These are phyloP conservation scores for Aspergillus coremiiformis DNA, from an alignment of 495 filamentous ascomycete genomes.

Conservation along the genomic window DNA sequence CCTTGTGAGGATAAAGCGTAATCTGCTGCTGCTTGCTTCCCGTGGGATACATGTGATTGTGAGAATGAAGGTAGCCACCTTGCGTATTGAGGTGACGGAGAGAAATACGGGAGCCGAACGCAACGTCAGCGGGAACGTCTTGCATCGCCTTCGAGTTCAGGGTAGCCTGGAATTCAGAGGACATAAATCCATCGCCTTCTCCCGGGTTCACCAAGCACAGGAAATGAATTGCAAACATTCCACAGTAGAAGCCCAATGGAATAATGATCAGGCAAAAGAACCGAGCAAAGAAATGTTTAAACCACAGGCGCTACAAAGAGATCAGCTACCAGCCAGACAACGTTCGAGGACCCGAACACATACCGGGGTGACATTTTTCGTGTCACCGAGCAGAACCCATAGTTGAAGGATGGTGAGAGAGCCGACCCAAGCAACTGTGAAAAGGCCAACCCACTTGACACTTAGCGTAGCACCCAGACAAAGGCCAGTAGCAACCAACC, in stretches of 20 bases:
- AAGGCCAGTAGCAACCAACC: conserved; percentile 80
- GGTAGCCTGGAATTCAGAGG: conserved; percentile 96
- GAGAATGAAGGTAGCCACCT: conserved; percentile 94
- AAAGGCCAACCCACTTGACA: conserved; percentile 98
- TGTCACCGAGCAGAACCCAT: conserved; percentile 88
- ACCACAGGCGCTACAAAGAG: conserved; percentile 58
- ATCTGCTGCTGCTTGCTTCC: conserved; percentile 98
- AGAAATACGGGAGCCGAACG: conserved; percentile 75
- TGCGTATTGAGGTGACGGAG: conserved; percentile 95
- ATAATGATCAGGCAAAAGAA: conserved; percentile 90
- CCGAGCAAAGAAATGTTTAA: conserved; percentile 91
- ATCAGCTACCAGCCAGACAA: neutral
- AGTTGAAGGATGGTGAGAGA: conserved; percentile 83
- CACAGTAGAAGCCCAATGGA: conserved; percentile 83
- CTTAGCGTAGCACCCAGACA: conserved; percentile 86
- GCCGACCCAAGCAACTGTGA: conserved; percentile 98
- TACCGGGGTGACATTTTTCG: conserved; percentile 70
- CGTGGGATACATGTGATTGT: conserved; percentile 92
- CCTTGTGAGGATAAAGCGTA: conserved; percentile 97
- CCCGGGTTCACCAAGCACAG: conserved; percentile 86
- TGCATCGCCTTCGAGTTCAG: conserved; percentile 94
- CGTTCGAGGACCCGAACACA: conserved; percentile 9
- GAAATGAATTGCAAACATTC: conserved; percentile 95
- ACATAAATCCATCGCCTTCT: conserved; percentile 99
- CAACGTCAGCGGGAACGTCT: conserved; percentile 86